phyloP scores from a whole-genome alignment of 31 red algal genomes.

The Asparagopsis taxiformis region DNA sequence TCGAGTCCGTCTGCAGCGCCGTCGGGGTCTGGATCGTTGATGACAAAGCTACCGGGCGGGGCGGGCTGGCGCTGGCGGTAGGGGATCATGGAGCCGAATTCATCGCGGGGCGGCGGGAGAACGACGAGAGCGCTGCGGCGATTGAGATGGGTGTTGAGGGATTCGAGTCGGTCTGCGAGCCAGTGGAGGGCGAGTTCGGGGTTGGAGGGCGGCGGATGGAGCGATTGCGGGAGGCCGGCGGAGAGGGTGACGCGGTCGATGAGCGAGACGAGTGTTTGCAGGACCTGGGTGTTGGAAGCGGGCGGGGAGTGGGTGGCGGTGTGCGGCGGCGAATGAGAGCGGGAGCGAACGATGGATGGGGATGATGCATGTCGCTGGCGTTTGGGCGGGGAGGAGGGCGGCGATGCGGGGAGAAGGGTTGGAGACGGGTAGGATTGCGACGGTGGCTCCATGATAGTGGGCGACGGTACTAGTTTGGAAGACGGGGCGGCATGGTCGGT shows the following conservation, averaged over 20 bases:
- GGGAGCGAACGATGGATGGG: too few species aligned
- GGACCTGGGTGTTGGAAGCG: too few species aligned
- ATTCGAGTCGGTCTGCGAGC: constrained; percentile 1
- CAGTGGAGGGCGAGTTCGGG: constrained; percentile 1
- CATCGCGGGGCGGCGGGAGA: not conserved
- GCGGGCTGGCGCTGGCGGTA: not conserved
- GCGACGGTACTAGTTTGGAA: too few species aligned
- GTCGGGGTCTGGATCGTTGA: not conserved
- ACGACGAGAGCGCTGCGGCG: too few species aligned
- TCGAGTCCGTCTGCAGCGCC: not conserved
- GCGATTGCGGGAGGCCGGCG: not conserved
- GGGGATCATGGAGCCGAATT: not conserved
- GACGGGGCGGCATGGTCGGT: too few species aligned
- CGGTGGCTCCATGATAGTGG: too few species aligned
- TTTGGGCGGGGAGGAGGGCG: too few species aligned
- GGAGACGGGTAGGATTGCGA: too few species aligned
- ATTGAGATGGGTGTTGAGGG: not conserved
- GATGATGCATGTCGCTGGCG: too few species aligned
- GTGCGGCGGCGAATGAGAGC: too few species aligned
- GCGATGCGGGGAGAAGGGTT: too few species aligned
- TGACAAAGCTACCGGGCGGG: not conserved
- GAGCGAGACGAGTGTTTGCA: not conserved
- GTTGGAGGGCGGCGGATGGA: not conserved
- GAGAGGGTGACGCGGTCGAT: constrained; percentile 2
- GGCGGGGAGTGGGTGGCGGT: too few species aligned